Percentiles rank a stretch among this genome's conserved stretches.
phyloP scores from a whole-genome alignment of 2,329 filamentous ascomycete genomes.

The Ascomycota sp. region DNA sequence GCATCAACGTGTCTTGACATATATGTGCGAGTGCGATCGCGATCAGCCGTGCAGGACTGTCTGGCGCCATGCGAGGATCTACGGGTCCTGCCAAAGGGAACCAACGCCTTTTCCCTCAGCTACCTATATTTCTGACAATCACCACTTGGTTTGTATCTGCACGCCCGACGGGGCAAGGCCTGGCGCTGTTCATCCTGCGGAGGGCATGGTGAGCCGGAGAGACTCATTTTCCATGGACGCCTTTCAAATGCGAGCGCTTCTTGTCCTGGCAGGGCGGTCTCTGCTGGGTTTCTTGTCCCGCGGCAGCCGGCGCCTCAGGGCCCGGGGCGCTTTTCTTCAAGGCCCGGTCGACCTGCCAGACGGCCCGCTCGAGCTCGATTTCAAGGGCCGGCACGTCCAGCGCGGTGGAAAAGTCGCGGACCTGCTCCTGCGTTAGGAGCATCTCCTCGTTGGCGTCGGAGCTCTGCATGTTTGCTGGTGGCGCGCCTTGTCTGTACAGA shows the following conservation, averaged over 20 bases:
- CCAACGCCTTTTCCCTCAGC: no score
- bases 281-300: background rate
- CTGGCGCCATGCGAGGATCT: no score
- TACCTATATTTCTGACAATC: no score
- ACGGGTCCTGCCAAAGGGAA: no score
- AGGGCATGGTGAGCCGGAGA: no score
- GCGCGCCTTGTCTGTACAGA: slow-evolving; percentile 33
- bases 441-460: slow-evolving; percentile 11
- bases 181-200: no score
- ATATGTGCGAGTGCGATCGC: no score
- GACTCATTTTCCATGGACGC: no score
- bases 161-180: no score
- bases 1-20: no score
- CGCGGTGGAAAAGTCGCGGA: slow-evolving; percentile 33
- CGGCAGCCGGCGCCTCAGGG: slow-evolving; percentile 2
- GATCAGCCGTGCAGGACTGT: no score
- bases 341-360: slow-evolving; percentile 44
- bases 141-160: no score
- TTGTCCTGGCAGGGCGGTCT: background rate
- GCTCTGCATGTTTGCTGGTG: slow-evolving; percentile 4
- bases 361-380: slow-evolving; percentile 50
- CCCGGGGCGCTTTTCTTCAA: slow-evolving; percentile 17
- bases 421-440: slow-evolving; percentile 28
- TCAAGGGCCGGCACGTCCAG: slow-evolving; percentile 48
- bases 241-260: background rate